Evolutionary conservation across 2,329 filamentous ascomycete species (phyloP).

Genomic region (Ilyonectria mors-panacis): DNA sequence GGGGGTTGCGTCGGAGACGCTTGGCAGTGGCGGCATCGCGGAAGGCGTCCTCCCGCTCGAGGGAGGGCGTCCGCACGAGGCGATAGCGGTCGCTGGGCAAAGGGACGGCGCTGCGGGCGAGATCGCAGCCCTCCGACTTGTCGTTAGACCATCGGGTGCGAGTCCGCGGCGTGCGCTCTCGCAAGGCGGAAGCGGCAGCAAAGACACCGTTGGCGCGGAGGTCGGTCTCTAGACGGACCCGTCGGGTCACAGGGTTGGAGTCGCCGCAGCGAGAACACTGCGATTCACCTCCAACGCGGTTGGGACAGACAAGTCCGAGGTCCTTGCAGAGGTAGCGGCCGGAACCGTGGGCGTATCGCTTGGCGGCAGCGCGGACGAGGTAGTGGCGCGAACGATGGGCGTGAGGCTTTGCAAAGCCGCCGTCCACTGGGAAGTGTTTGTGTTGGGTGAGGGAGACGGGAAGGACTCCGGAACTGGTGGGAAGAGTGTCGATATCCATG

Average conservation of each 20-base stretch:
- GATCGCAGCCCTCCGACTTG: conserved; percentile 52
- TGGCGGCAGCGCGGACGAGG: conserved; percentile 51
- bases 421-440: conserved; percentile 39
- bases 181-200: conserved; percentile 4
- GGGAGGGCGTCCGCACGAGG: conserved; percentile 55
- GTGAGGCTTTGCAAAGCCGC: conserved; percentile 26
- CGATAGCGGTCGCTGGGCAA: conserved; percentile 55
- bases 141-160: conserved; percentile 37
- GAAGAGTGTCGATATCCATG: conserved; percentile 40
- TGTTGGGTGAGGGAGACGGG: conserved; percentile 35
- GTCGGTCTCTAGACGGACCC: conserved; percentile 43
- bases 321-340: conserved; percentile 40
- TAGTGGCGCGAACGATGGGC: conserved; percentile 47
- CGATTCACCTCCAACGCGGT: conserved; percentile 5
- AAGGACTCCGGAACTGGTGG: conserved; percentile 42
- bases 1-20: conserved; percentile 43
- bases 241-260: conserved; percentile 31
- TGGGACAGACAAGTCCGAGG: conserved; percentile 42
- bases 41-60: conserved; percentile 65
- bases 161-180: conserved; percentile 35
- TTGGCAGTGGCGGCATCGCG: conserved; percentile 58
- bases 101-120: conserved; percentile 54
- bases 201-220: conserved; percentile 32
- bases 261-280: conserved; percentile 37
- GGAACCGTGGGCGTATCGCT: conserved; percentile 47